Base-by-base conservation (phyloP, 208 protist genomes). In the Tritrichomonas foetus region DNA sequence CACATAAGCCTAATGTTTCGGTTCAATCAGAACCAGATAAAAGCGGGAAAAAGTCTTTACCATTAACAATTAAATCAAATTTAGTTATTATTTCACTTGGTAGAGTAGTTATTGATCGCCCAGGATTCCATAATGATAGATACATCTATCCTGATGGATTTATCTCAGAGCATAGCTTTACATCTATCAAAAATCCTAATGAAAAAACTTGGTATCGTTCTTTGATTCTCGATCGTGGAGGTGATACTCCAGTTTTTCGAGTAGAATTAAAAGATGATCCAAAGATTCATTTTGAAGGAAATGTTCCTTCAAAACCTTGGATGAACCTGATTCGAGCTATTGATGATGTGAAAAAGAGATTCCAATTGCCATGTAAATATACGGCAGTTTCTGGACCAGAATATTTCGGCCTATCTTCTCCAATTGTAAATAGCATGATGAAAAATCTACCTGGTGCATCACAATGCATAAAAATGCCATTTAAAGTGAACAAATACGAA, bases 191-290 rank as follows among this genome's bases (percentile, higher is more conserved):
- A 33, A 44, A 84, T n/a, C 27, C 36, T n/a, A 20, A 3, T n/a
- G 74, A 53, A n/a, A 84, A 84, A n/a, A n/a, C 36, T 53, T 84
- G 74, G 74, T 84, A 84, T 44, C 36, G 74, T n/a, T 39, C 5
- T 44, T 53, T n/a, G 16, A 44, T 84, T n/a, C 22, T 84, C 53
- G 74, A 84, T 44, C 25, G 3, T 53, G 74, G 74, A 49, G 36
- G 13, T n/a, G 16, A 84, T 13, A n/a, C 14, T 20, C 74, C 74
- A 84, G 2, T 84, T 11, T 84, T 84, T 53, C 49, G 74, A 84
- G 74, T 84, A 0, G 74, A 84, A 69, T n/a, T 69, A 20, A 84
- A 33, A 47, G n/a, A 33, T 84, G 44, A 84, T 84, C n/a, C n/a
- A 49, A 84, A 14, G n/a, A 5, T 84, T 1, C 53, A 20, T 9